Base-by-base conservation (phyloP, 805 yeast species). In the Wickerhamomyces bovis region DNA sequence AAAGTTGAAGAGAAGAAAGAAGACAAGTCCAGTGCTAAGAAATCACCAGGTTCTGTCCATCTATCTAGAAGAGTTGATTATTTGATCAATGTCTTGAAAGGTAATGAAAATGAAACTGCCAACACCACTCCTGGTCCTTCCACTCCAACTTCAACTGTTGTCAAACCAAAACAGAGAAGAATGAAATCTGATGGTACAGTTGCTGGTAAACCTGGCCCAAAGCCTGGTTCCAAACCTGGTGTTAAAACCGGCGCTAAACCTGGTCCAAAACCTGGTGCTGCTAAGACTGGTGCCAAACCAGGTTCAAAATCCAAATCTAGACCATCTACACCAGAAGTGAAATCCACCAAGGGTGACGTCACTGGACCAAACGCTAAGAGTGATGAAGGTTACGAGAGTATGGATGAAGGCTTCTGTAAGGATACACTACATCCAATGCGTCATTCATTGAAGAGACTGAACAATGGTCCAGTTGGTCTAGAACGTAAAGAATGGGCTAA, bases 41-140 rank as follows among this genome's bases (percentile, higher is more conserved):
- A 81, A 58, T 85, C 85, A 4, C 98, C 99, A 0, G 94, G 95
- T 9, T 77, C 97, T 3, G 94, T 94, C 16, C 99, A 94, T 66
- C 71, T 94, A 43, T 88, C 87, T 11, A 80, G 99, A 66, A 80
- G 99, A 62, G 82, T 88, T 1, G 99, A 95, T 62, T 92, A 90
- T 58, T 72, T 94, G 57, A 75, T 92, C 23, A 66, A 78, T 3
- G 81, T 88, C 11, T 67, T 92, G 54, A 75, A 75, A 50, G 96
- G 82, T 18, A 83, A 76, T 22, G 75, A 68, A 8, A 74, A 69
- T 13, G 60, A 53, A n/a, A 52, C 53, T 16, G 43, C 57, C 2
- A 46, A 41, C n/a, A 54, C 56, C 23, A 55, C 64, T 6, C 58
- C 65, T n/a, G 64, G 57, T 2, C 60, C 67, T 3, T 48, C 63